phyloP scores from a whole-genome alignment of 371 early-diverging fungal species.

The Entomophthora muscae region DNA sequence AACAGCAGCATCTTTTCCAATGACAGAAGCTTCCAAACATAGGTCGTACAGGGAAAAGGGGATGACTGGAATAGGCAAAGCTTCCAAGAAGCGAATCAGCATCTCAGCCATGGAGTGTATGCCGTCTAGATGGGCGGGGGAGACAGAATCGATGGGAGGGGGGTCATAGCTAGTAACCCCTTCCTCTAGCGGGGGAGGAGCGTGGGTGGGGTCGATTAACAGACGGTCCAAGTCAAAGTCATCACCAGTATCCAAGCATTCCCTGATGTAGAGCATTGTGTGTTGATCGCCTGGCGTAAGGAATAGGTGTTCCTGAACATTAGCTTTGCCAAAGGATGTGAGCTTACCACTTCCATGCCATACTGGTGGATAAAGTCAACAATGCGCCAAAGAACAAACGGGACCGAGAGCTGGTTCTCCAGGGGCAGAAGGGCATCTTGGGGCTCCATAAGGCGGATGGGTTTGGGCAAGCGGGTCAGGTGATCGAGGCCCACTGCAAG shows the following conservation, averaged over 20 bases:
- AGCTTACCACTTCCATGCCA: constrained; percentile 31
- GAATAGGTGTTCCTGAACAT: constrained; percentile 40
- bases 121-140: constrained; percentile 17
- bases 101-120: constrained; percentile 65
- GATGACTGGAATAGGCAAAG: constrained; percentile 57
- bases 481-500: constrained; percentile 50
- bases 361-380: constrained; percentile 57
- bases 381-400: constrained; percentile 60
- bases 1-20: constrained; percentile 20
- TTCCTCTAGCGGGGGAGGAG: constrained; percentile 4
- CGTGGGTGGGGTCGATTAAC: constrained; percentile 15
- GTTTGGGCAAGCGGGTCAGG: constrained; percentile 31
- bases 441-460: constrained; percentile 16
- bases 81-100: constrained; percentile 48
- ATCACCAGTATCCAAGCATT: constrained; percentile 65
- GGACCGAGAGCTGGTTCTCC: constrained; percentile 37
- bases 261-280: constrained; percentile 43
- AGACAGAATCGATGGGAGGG: constrained; percentile 6
- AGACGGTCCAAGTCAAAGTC: constrained; percentile 40
- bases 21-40: constrained; percentile 36
- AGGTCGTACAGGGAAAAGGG: constrained; percentile 36
- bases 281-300: constrained; percentile 40
- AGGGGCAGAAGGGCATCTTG: not conserved
- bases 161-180: constrained; percentile 9
- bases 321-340: not conserved